Evolutionary conservation across 768 basidiomycete species (phyloP), one percentile per base, ranked within the genome.

Genomic region (Pleurotus tuoliensis): DNA sequence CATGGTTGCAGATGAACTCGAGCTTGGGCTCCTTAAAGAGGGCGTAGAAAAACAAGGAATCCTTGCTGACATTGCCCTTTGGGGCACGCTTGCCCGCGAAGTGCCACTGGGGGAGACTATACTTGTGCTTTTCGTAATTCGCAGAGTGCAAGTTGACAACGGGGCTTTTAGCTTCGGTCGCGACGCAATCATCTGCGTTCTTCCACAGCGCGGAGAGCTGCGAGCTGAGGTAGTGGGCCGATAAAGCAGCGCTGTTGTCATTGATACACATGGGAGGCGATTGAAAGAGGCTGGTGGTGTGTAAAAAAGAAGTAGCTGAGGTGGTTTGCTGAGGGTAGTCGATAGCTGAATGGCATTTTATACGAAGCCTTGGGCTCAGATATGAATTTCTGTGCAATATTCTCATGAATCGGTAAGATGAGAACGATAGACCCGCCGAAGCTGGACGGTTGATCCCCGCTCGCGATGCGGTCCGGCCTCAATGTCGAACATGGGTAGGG

Each of bases 1-100:
- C 64, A 57, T 65, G 64, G 58, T 65, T 65, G 49, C 64, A 65
- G 56, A 64, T 63, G 54, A 66, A 61, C 44, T 64, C 58, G 25
- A 66, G 56, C 25, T 56, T 58, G 8, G 65, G 65, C 38, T 60
- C 46, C 40, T 39, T 48, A 37, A 66, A 66, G 45, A 51, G 46
- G 25, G 59, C 59, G 55, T 25, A 58, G 53, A 66, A 66, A 45
- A 58, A 41, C 46, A 61, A 40, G 34, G 56, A 58, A 11, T 61
- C 60, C 38, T 61, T 58, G 43, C 24, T 16, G 43, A 46, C 50
- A n/a, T 45, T 45, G 30, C 50, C 56, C 43, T 61, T 61, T 27
- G 53, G 45, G n/a, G 47, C 41, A 41, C 50, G 49, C 20, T 43
- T 45, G 18, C 59, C 61, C 40, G 58, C 53, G 37, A 53, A 56